Conservation (phyloP, 345 rosid genomes). For the Lepidium didymum region DNA sequence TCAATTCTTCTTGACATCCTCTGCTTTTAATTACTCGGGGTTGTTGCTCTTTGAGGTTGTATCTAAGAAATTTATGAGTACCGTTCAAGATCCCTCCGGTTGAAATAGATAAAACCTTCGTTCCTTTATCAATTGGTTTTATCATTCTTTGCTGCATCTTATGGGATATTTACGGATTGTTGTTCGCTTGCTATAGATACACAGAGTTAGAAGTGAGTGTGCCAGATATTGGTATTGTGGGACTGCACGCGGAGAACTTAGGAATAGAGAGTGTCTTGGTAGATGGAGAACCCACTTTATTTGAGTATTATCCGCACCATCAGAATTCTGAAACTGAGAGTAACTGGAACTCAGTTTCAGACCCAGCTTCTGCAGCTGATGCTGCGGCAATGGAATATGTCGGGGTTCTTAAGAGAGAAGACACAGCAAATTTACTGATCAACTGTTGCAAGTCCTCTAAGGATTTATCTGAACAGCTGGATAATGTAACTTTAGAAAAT, state of each 20-base stretch:
- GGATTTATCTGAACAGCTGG: slow-evolving; percentile 50
- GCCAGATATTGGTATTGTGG: slow-evolving; percentile 90
- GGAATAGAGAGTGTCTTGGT: slow-evolving; percentile 81
- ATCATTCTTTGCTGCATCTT: not conserved
- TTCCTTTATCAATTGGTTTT: not conserved
- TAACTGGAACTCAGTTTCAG: slow-evolving; percentile 50
- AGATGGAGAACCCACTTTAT: slow-evolving; percentile 85
- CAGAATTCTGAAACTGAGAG: slow-evolving; percentile 44
- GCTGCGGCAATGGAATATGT: slow-evolving; percentile 61
- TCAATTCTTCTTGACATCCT: not conserved
- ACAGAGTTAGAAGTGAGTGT: slow-evolving; percentile 88
- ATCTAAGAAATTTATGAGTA: not conserved
- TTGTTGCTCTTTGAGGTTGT: not conserved
- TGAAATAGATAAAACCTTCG: not conserved
- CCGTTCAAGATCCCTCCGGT: not conserved
- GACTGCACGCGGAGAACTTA: slow-evolving; percentile 86
- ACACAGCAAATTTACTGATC: slow-evolving; percentile 68
- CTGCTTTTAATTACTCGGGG: not conserved
- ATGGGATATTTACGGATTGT: not conserved
- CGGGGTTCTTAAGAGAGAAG: slow-evolving; percentile 56
- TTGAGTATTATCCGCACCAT: slow-evolving; percentile 82
- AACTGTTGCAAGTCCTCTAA: slow-evolving; percentile 89
- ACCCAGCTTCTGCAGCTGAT: slow-evolving; percentile 75
- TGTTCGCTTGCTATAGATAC: slow-evolving; percentile 35
- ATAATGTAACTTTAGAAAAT: slow-evolving; percentile 42